phyloP scores from a whole-genome alignment of 352 stramenopile species.

The Phytophthora sojae region DNA sequence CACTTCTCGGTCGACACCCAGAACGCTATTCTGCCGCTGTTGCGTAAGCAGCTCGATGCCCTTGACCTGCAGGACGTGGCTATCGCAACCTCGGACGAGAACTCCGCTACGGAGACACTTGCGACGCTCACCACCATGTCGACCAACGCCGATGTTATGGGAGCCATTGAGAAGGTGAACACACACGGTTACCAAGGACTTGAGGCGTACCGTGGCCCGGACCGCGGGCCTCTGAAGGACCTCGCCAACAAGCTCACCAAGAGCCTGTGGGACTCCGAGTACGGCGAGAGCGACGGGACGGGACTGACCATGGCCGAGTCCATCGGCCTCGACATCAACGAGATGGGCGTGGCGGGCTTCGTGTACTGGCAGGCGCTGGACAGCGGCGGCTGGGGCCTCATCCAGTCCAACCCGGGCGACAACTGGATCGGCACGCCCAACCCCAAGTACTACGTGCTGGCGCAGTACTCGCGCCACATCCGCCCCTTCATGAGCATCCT shows the following conservation, averaged over 20 bases:
- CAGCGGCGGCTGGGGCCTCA: slow-evolving; percentile 52
- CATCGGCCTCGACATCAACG: slow-evolving; percentile 67
- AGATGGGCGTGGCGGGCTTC: slow-evolving; percentile 60
- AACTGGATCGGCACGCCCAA: slow-evolving; percentile 52
- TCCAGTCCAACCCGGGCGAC: slow-evolving; percentile 46
- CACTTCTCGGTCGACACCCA: slow-evolving; percentile 55
- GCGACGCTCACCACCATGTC: slow-evolving; percentile 43
- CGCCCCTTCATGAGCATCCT: slow-evolving; percentile 59
- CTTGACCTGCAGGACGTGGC: slow-evolving; percentile 39
- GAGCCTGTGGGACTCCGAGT: slow-evolving; percentile 66
- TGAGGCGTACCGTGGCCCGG: slow-evolving; percentile 50
- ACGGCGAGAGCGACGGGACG: slow-evolving; percentile 56
- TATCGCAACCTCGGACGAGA: slow-evolving; percentile 61
- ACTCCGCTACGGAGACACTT: slow-evolving; percentile 47
- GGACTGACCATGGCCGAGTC: slow-evolving; percentile 66
- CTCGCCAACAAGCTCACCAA: slow-evolving; percentile 45
- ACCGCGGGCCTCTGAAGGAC: slow-evolving; percentile 44
- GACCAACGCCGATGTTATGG: slow-evolving; percentile 28
- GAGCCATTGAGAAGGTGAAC: slow-evolving; percentile 55
- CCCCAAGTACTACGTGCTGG: slow-evolving; percentile 62
- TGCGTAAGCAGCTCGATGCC: slow-evolving; percentile 51
- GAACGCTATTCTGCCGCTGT: slow-evolving; percentile 41
- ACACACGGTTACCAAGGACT: slow-evolving; percentile 64
- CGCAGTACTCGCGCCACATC: slow-evolving; percentile 69
- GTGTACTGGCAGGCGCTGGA: slow-evolving; percentile 73